phyloP scores from a whole-genome alignment of 2,329 filamentous ascomycete species.

The Talaromyces sp. region DNA sequence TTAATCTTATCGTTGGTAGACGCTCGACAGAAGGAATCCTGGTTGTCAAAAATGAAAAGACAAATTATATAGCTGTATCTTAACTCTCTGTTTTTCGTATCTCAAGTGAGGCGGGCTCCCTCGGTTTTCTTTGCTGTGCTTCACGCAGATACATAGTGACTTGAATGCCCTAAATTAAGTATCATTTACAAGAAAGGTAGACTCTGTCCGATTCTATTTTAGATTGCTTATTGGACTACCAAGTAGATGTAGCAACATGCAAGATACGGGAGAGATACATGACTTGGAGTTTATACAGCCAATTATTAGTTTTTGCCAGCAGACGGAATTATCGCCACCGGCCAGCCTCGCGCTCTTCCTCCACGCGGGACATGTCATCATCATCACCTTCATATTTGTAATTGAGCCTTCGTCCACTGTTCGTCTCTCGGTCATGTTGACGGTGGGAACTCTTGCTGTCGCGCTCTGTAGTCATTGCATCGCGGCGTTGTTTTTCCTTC shows the following conservation, averaged over 20 bases:
- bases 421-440: conserved; percentile 27
- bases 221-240: background rate
- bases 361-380: conserved; percentile 34
- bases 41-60: too few relatives aligned
- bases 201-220: background rate
- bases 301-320: too few relatives aligned
- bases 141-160: background rate
- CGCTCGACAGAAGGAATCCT: too few relatives aligned
- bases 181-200: background rate
- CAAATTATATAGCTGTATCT: too few relatives aligned
- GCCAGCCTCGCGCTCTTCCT: conserved; percentile 39
- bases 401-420: conserved; percentile 40
- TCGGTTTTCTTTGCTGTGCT: background rate
- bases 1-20: too few relatives aligned
- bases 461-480: conserved; percentile 43
- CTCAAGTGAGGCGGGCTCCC: too few relatives aligned
- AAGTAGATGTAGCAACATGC: background rate
- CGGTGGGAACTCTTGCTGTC: conserved; percentile 31
- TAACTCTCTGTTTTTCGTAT: too few relatives aligned
- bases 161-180: background rate
- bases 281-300: background rate
- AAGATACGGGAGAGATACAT: background rate
- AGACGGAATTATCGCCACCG: conserved; percentile 27
- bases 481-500: conserved; percentile 63
- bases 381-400: conserved; percentile 52